These are phyloP conservation scores for Zymoseptoria tritici DNA, from an alignment of 2,329 filamentous ascomycete genomes.

Conservation along the genomic window DNA sequence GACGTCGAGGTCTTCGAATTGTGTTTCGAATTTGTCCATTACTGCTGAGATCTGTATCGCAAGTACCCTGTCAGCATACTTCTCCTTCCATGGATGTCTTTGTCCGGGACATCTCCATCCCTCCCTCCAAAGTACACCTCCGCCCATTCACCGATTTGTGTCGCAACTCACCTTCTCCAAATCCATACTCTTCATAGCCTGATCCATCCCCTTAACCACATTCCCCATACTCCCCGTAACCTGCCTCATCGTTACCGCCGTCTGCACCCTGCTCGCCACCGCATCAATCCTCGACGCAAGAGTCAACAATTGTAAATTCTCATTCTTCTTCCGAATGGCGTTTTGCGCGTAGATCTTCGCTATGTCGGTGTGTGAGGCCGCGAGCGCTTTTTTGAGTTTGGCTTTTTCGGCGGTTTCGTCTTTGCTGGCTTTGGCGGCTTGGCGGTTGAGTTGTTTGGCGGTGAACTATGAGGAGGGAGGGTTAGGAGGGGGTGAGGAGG, in stretches of 20 bases:
- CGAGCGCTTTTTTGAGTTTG: conserved; percentile 57
- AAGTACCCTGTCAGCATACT: too few species aligned
- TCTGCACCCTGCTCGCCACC: conserved; percentile 53
- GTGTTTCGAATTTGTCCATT: conserved; percentile 59
- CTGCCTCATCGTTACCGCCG: conserved; percentile 55
- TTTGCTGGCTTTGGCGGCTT: conserved; percentile 54
- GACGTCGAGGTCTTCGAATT: conserved; percentile 47
- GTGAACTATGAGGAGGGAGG: conserved; percentile 43
- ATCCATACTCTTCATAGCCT: conserved; percentile 57
- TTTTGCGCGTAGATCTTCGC: conserved; percentile 58
- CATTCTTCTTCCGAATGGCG: conserved; percentile 56
- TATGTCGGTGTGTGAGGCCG: conserved; percentile 51
- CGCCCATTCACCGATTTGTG: too few species aligned
- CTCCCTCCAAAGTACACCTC: too few species aligned
- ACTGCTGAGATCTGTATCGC: conserved; percentile 50
- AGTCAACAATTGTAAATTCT: conserved; percentile 52
- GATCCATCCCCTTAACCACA: conserved; percentile 55
- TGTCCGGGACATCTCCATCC: too few species aligned
- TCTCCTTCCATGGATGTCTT: too few species aligned
- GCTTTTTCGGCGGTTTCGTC: conserved; percentile 55
- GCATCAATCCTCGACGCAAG: conserved; percentile 53
- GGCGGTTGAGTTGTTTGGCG: conserved; percentile 55
- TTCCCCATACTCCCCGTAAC: conserved; percentile 56
- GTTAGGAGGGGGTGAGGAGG: conserved; percentile 20
- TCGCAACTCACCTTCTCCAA: conserved; percentile 52